Percentiles rank a stretch among this genome's conserved stretches.
Evolutionary conservation across 2,329 filamentous ascomycete genomes (phyloP).

Genomic region (Microdochium paspali): DNA sequence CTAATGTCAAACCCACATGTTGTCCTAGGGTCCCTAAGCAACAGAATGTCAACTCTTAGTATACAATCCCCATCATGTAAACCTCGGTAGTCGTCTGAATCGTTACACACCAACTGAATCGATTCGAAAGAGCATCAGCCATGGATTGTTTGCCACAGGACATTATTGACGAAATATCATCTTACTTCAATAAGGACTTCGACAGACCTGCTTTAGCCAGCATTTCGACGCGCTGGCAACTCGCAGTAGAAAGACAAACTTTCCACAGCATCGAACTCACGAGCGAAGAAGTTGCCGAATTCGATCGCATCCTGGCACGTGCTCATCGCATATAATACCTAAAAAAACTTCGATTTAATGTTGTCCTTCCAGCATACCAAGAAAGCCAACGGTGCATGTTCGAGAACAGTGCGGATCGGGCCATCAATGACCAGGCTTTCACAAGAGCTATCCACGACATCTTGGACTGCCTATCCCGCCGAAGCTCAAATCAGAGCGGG

Average conservation of each 20-base stretch:
- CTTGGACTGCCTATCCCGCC: background rate
- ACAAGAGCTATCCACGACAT: background rate
- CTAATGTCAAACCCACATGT: background rate
- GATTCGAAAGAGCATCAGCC: background rate
- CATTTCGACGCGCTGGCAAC: background rate
- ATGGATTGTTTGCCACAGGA: background rate
- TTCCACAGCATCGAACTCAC: background rate
- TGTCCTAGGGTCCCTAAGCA: background rate
- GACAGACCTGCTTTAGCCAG: background rate
- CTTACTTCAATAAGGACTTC: background rate
- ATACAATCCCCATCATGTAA: background rate
- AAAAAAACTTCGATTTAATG: background rate
- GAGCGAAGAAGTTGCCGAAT: background rate
- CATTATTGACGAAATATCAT: background rate
- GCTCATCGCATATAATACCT: background rate
- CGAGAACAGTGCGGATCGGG: background rate
- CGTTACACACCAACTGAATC: background rate
- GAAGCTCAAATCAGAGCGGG: background rate
- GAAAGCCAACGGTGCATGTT: background rate
- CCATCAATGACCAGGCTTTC: background rate
- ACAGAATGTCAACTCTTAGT: background rate
- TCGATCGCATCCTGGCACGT: background rate
- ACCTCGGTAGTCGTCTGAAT: background rate
- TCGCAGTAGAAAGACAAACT: background rate
- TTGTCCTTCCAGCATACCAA: background rate